These are phyloP conservation scores for Tetradesmus lagerheimii DNA, from an alignment of 139 green algal species.

Conservation along the genomic window DNA sequence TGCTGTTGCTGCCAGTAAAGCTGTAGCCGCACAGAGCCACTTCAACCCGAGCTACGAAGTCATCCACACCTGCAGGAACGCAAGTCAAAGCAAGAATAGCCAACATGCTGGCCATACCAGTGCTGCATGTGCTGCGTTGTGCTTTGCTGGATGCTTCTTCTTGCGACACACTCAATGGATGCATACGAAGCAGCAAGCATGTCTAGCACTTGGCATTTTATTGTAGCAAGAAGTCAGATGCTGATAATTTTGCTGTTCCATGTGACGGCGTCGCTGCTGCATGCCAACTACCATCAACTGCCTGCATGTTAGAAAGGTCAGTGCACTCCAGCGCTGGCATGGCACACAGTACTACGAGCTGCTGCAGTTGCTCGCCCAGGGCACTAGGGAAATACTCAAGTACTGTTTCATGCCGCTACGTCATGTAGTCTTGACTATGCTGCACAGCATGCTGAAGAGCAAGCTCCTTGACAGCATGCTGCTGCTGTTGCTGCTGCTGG, in stretches of 20 bases:
- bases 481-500: neutral
- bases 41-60: slow-evolving; percentile 84
- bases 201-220: no score
- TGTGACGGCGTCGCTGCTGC: neutral
- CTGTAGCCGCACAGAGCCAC: slow-evolving; percentile 77
- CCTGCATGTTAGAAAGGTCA: no score
- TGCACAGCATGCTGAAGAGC: neutral
- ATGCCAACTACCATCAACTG: no score
- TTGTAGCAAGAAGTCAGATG: neutral
- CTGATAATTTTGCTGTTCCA: neutral
- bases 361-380: slow-evolving; percentile 48
- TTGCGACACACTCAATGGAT: no score
- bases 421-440: neutral
- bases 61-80: slow-evolving; percentile 64
- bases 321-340: no score
- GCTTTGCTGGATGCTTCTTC: no score
- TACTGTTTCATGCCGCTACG: slow-evolving; percentile 39
- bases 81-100: neutral
- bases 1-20: slow-evolving; percentile 86
- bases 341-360: neutral
- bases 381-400: slow-evolving; percentile 73
- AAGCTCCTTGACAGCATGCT: neutral
- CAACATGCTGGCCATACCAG: no score
- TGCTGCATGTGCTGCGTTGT: no score
- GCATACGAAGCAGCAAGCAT: no score